Conservation (phyloP, 1,284 basidiomycete genomes). For the Naganishia sp. region DNA sequence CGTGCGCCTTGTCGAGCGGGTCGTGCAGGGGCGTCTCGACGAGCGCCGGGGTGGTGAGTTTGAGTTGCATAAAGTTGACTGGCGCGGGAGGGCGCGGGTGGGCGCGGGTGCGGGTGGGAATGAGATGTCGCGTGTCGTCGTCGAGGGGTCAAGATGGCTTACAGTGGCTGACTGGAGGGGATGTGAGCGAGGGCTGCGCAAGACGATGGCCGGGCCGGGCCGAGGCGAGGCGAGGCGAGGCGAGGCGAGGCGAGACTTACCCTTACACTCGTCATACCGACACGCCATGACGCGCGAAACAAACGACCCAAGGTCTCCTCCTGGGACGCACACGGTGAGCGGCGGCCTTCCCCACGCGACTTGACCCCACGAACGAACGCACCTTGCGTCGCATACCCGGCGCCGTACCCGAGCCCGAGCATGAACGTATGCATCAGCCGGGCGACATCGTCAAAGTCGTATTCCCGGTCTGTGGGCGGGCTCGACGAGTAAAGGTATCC, state of each 20-base stretch:
- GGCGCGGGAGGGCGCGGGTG: too few relatives aligned
- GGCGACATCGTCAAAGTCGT: constrained; percentile 42
- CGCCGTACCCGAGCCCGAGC: constrained; percentile 48
- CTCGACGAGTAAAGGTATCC: constrained; percentile 48
- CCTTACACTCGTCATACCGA: constrained; percentile 40
- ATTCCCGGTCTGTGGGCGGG: constrained; percentile 45
- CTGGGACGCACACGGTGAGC: neutral
- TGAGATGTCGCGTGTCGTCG: too few relatives aligned
- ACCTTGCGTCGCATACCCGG: constrained; percentile 49
- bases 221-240: too few relatives aligned
- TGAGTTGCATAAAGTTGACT: constrained; percentile 32
- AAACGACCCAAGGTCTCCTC: constrained; percentile 49
- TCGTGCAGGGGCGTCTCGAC: constrained; percentile 7
- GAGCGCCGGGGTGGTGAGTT: constrained; percentile 25
- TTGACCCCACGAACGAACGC: constrained; percentile 34
- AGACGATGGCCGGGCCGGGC: too few relatives aligned
- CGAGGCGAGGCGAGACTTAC: too few relatives aligned
- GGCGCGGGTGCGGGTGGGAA: too few relatives aligned
- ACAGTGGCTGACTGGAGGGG: constrained; percentile 46
- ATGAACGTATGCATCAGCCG: constrained; percentile 47
- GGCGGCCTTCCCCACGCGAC: too few relatives aligned
- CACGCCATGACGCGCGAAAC: constrained; percentile 38
- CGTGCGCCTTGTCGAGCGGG: constrained; percentile 38
- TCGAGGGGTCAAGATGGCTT: too few relatives aligned
- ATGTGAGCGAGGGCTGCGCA: too few relatives aligned